A percentile compares a stretch with the other conserved stretches of the same genome.
phyloP scores from a whole-genome alignment of 2,329 filamentous ascomycete species.

The Ilyonectria destructans region DNA sequence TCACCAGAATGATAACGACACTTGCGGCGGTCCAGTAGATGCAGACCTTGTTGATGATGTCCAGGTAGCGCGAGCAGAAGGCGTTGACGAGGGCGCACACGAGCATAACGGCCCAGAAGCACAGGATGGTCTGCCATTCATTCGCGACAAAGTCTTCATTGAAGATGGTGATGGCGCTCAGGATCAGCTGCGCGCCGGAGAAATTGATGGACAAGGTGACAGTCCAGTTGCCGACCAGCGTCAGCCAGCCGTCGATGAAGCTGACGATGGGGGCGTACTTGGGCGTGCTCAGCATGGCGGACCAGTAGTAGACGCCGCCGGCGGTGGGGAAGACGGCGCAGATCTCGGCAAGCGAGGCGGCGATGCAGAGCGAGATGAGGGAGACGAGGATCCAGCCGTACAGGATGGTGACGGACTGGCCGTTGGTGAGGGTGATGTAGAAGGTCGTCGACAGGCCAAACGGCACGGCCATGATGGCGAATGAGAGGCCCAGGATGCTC shows the following conservation, averaged over 20 bases:
- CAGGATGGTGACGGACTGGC: constrained; percentile 81
- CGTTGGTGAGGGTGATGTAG: constrained; percentile 74
- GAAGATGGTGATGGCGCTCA: constrained; percentile 78
- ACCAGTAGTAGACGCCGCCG: constrained; percentile 82
- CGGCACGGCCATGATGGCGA: constrained; percentile 68
- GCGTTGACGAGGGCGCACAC: constrained; percentile 78
- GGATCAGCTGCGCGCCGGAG: constrained; percentile 78
- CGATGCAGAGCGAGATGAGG: constrained; percentile 80
- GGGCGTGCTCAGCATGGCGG: constrained; percentile 75
- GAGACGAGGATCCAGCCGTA: constrained; percentile 79
- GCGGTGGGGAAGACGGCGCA: constrained; percentile 76
- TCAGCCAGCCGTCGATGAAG: constrained; percentile 84
- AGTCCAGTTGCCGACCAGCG: constrained; percentile 80
- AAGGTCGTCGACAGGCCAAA: constrained; percentile 67
- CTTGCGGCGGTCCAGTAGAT: constrained; percentile 82
- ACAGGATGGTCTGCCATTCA: constrained; percentile 82
- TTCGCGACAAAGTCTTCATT: constrained; percentile 72
- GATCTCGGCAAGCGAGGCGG: constrained; percentile 81
- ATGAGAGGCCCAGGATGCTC: constrained; percentile 65
- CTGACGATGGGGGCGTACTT: constrained; percentile 75
- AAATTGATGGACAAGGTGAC: constrained; percentile 81
- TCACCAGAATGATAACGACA: constrained; percentile 80
- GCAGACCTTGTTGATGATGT: constrained; percentile 79
- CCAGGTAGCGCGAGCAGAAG: constrained; percentile 73
- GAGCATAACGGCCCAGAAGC: constrained; percentile 79